Base-by-base conservation (phyloP, 768 basidiomycete genomes). In the Coprinellus micaceus region DNA sequence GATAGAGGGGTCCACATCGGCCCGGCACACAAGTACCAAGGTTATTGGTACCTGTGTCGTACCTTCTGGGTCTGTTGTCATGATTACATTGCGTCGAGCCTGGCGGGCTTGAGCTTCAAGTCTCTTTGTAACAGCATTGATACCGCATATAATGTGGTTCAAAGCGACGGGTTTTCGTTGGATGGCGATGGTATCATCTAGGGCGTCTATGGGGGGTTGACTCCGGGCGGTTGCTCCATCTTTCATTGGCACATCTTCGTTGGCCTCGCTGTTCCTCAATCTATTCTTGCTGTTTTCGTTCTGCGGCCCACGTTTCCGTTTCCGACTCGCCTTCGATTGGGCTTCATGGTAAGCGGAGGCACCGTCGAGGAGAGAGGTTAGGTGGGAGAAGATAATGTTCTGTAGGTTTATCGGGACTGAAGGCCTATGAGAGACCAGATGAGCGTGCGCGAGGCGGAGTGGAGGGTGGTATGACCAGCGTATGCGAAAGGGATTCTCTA, bases 81-180 rank as follows among this genome's bases (percentile, higher is more conserved):
- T 67, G 66, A 69, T 58, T 29, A 61, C 60, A 51, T 61, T 67
- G 54, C 58, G 63, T 58, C 66, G 74, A 53, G 65, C 62, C 49
- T 59, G 57, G 17, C 67, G 69, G 15, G 81, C 71, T 62, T 88
- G 83, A 1, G 47, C 60, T 68, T 95, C 92, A 12, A 95, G 75
- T 26, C 76, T 74, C 66, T 82, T 86, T 0, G 91, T 91, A 13
- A 94, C 88, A 63, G 83, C 75, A 63, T 94, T 94, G 58, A 94
- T 86, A n/a, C 92, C 92, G 46, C 85, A 64, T 10, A 75, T 67
- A 30, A 87, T 57, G 65, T 86, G 81, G 10, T 71, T 60, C 21
- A 82, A 66, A 29, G 85, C 66, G 3, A 60, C 37, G 2, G 83
- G 83, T 26, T 57, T 56, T 29, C 21, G 45, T 24, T 11, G 17